These are phyloP conservation scores for Pythium dissotocum DNA, from an alignment of 352 stramenopile genomes.

Conservation along the genomic window DNA sequence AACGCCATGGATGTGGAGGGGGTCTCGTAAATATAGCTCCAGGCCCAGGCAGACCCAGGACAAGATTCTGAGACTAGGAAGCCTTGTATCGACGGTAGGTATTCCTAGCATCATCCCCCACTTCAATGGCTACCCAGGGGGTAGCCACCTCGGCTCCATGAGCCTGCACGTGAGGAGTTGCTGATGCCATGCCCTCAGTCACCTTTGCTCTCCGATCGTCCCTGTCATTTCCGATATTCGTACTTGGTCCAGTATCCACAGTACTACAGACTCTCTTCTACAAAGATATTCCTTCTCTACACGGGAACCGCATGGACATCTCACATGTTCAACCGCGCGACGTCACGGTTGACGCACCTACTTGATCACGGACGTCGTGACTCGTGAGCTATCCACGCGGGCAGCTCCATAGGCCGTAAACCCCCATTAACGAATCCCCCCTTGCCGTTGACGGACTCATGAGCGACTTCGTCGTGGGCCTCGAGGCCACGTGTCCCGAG, in stretches of 20 bases:
- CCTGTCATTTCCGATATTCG: not conserved
- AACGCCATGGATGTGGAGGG: no score
- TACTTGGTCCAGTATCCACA: not conserved
- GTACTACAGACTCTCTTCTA: not conserved
- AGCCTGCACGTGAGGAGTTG: not conserved
- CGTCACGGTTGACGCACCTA: not conserved
- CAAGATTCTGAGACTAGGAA: no score
- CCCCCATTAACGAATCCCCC: not conserved
- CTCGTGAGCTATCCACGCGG: not conserved
- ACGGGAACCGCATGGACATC: not conserved
- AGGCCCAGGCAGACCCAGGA: no score
- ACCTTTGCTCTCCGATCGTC: no score
- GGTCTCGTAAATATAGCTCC: no score
- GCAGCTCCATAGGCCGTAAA: not conserved
- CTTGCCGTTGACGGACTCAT: not conserved
- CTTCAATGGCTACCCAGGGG: not conserved
- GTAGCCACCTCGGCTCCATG: not conserved
- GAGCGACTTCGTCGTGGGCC: not conserved
- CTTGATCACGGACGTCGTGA: not conserved
- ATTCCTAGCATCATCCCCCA: not conserved
- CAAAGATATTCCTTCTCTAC: not conserved
- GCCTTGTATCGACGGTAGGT: no score
- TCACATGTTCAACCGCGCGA: conserved; percentile 20
- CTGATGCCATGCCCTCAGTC: not conserved
- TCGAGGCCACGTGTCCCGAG: not conserved